phyloP scores from a whole-genome alignment of 805 yeast species.

The Zygosaccharomyces pseudorouxii region DNA sequence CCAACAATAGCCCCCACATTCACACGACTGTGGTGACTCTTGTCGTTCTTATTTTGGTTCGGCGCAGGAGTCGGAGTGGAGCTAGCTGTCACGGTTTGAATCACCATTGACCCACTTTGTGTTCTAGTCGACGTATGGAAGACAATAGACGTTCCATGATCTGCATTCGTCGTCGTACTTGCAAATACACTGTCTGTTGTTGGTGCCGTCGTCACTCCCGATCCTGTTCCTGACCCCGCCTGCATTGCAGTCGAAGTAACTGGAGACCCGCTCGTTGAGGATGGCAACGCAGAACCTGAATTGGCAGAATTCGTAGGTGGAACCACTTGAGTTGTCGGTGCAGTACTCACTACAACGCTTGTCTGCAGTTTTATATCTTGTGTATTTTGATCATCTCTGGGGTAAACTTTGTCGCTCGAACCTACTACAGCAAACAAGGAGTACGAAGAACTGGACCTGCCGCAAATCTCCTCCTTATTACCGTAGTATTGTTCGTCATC shows the following conservation, averaged over 20 bases:
- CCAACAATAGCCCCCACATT: conserved; percentile 58
- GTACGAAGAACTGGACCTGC: conserved; percentile 43
- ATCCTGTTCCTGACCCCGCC: neutral
- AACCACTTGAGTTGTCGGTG: conserved; percentile 15
- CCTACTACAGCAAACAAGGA: conserved; percentile 39
- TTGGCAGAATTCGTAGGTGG: conserved; percentile 5
- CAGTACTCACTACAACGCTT: conserved; percentile 4
- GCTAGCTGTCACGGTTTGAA: conserved; percentile 25
- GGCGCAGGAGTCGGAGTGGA: conserved; percentile 11
- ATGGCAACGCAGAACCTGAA: conserved; percentile 8
- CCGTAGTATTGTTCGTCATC: conserved; percentile 48
- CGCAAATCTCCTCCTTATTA: conserved; percentile 55
- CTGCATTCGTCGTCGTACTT: neutral
- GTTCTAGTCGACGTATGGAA: conserved; percentile 25
- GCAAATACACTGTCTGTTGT: conserved; percentile 16
- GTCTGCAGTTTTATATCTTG: no score
- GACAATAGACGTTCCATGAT: conserved; percentile 16
- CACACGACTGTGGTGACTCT: conserved; percentile 18
- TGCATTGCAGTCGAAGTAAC: conserved; percentile 7
- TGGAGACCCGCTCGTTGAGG: conserved; percentile 20
- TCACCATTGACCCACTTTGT: conserved; percentile 30
- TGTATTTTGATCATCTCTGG: neutral
- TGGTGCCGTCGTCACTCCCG: neutral
- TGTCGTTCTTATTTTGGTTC: neutral
- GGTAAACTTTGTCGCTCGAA: neutral